phyloP scores from a whole-genome alignment of 1,284 basidiomycete genomes.

The Tilletia horrida region DNA sequence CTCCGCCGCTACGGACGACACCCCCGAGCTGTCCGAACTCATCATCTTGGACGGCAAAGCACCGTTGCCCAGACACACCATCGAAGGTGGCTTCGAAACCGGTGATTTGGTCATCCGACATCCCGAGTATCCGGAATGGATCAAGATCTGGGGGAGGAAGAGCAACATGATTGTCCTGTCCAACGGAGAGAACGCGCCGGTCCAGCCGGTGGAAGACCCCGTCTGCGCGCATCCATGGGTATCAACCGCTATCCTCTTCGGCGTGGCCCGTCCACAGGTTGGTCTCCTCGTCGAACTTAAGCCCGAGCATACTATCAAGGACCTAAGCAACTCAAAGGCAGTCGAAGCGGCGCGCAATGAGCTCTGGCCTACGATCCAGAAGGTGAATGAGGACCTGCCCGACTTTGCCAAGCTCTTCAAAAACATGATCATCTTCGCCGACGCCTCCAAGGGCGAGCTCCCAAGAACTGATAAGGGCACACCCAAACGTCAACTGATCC shows the following conservation, averaged over 20 bases:
- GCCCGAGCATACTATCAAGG: neutral
- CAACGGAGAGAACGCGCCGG: slow-evolving; percentile 11
- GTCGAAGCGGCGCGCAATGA: slow-evolving; percentile 1
- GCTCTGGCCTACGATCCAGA: slow-evolving; percentile 1
- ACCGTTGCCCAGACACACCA: neutral
- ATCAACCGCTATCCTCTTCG: neutral
- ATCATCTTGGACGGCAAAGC: neutral
- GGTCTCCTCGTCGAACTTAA: slow-evolving; percentile 8
- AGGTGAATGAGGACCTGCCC: slow-evolving; percentile 9
- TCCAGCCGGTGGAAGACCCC: neutral
- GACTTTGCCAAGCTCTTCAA: slow-evolving; percentile 15
- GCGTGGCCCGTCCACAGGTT: neutral
- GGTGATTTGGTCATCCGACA: slow-evolving; percentile 1
- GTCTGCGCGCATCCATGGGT: neutral
- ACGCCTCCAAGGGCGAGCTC: neutral
- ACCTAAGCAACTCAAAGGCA: neutral
- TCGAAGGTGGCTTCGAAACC: neutral
- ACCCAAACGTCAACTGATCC: neutral
- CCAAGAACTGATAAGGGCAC: slow-evolving; percentile 5
- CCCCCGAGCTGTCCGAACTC: neutral
- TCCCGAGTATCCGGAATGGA: slow-evolving; percentile 8
- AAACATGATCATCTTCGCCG: slow-evolving; percentile 15
- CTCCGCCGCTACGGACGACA: neutral
- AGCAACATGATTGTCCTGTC: neutral
- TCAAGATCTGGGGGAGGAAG: slow-evolving; percentile 8